Evolutionary conservation across 2,329 filamentous ascomycete species (phyloP), one percentile per base, ranked within the genome.

Genomic region (Colletotrichum noveboracense): DNA sequence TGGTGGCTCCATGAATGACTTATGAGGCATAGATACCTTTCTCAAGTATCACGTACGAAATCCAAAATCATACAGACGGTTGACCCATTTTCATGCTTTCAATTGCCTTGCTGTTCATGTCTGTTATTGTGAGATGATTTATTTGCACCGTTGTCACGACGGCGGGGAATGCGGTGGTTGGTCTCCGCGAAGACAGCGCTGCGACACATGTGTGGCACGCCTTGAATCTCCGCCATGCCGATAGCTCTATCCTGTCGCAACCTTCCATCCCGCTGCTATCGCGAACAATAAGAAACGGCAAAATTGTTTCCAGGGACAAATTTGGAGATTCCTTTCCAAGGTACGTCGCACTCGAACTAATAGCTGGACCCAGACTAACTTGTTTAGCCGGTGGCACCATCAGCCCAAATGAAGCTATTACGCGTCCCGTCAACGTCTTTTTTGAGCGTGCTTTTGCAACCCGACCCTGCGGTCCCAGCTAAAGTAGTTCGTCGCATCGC

Each of bases 1-100:
- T 48, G 66, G 60, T 73, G 73, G 73, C 73, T 68, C 56, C 64
- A 60, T 62, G 70, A 28, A 76, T 55, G 74, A 75, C 18, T 69
- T 65, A 75, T 38, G 73, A 75, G 60, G 64, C 70, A 68, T 68
- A 75, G 58, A 75, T 68, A 75, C 62, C 56, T 69, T 60, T 68
- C 43, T 24, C 56, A 34, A 48, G 56, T 62, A 69, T 69, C 55
- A 38, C 18, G 34, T 43, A 56, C 18, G 55, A 43, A 67, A 67
- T 24, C 9, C 18, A 52, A 52, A 12, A 9, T 62, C 21, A 43
- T 16, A 24, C 12, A n/a, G 1, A 28, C n/a, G 7, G 10, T 13
- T 5, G 6, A 52, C n/a, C 43, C 43, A 52, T 21, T 52, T 16
- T 21, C 13, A 26, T 66, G 18, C 5, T 58, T n/a, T 14, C 30